Conservation (phyloP, 2,329 filamentous ascomycete genomes). For the Escovopsis sp. region DNA sequence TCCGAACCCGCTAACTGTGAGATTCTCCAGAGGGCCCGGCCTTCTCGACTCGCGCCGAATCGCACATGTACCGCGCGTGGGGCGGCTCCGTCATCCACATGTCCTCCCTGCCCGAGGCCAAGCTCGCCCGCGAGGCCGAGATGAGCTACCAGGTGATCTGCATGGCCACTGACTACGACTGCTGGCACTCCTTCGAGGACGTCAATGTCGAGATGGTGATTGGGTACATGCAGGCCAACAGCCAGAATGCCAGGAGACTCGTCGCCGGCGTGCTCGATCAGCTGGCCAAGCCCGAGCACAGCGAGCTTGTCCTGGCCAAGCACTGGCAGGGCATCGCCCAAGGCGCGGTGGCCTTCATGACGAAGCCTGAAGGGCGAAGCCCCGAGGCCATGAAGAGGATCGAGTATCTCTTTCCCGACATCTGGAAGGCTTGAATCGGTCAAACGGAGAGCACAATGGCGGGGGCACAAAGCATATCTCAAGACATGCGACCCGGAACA, state of each 20-base stretch:
- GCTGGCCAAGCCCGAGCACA: slow-evolving; percentile 62
- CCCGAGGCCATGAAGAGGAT: slow-evolving; percentile 65
- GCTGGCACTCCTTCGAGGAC: slow-evolving; percentile 73
- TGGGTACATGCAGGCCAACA: slow-evolving; percentile 89
- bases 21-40: slow-evolving; percentile 68
- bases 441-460: not conserved
- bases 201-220: slow-evolving; percentile 97
- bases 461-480: not conserved
- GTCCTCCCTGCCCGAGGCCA: slow-evolving; percentile 88
- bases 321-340: slow-evolving; percentile 65
- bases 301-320: slow-evolving; percentile 61
- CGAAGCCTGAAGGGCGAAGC: slow-evolving; percentile 59
- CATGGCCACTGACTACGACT: slow-evolving; percentile 99
- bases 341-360: slow-evolving; percentile 70
- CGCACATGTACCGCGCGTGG: slow-evolving; percentile 86
- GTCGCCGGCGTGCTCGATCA: slow-evolving; percentile 80
- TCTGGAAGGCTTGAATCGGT: slow-evolving; percentile 35
- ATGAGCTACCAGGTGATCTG: slow-evolving; percentile 97
- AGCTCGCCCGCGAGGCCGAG: slow-evolving; percentile 91
- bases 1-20: not conserved
- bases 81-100: slow-evolving; percentile 96
- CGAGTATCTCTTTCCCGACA: slow-evolving; percentile 76
- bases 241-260: slow-evolving; percentile 71
- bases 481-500: no score
- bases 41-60: slow-evolving; percentile 92